Percentiles rank a stretch among this genome's conserved stretches.
These are phyloP conservation scores for Tilletia indica DNA, from an alignment of 1,284 basidiomycete genomes.

Conservation along the genomic window DNA sequence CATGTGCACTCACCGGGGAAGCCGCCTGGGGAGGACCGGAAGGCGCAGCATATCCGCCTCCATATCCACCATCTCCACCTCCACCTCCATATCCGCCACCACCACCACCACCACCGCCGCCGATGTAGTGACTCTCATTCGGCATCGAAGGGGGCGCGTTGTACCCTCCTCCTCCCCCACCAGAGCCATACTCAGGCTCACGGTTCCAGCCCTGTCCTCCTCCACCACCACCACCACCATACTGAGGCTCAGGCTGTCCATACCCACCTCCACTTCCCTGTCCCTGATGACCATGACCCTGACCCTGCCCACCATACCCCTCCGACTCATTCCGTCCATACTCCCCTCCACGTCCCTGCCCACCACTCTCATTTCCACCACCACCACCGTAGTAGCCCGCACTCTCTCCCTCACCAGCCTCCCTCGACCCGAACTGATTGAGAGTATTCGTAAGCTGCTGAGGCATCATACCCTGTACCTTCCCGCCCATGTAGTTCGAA, in stretches of 20 bases:
- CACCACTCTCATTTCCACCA: background rate
- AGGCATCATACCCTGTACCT: conserved; percentile 17
- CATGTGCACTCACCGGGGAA: background rate
- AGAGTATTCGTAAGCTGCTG: background rate
- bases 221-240: background rate
- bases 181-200: conserved; percentile 5
- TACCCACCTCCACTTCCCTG: background rate
- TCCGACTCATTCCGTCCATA: background rate
- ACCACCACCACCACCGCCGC: background rate
- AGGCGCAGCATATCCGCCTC: too few relatives aligned
- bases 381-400: conserved; percentile 14
- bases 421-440: background rate
- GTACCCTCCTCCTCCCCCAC: background rate
- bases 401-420: conserved; percentile 7
- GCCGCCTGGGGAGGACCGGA: background rate
- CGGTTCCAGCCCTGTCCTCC: conserved; percentile 5
- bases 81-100: background rate
- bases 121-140: conserved; percentile 5
- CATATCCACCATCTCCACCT: background rate
- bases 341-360: background rate
- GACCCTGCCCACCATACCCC: too few relatives aligned
- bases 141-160: conserved; percentile 3
- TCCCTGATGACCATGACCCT: background rate
- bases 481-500: background rate
- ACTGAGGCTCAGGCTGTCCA: background rate